These are phyloP conservation scores for Metschnikowia continentalis DNA, from an alignment of 805 yeast genomes.

Conservation along the genomic window DNA sequence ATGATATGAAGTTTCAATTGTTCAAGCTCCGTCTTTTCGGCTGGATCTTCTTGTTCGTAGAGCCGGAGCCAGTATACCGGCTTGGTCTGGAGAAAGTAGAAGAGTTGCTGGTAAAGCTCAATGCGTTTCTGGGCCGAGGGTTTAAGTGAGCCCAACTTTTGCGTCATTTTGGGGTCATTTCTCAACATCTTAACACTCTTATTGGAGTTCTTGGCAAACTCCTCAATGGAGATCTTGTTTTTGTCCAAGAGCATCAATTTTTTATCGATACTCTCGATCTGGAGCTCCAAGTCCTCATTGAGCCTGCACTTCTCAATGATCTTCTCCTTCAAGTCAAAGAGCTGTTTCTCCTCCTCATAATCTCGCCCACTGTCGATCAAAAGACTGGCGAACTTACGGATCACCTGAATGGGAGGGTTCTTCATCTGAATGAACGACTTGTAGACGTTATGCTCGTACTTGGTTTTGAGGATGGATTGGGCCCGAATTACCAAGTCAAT, in stretches of 20 bases:
- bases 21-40: not conserved
- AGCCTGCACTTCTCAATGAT: slow-evolving; percentile 66
- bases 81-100: slow-evolving; percentile 81
- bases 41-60: slow-evolving; percentile 32
- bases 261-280: slow-evolving; percentile 70
- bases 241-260: slow-evolving; percentile 75
- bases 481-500: slow-evolving; percentile 59
- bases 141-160: slow-evolving; percentile 21
- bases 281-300: slow-evolving; percentile 69
- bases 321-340: slow-evolving; percentile 62
- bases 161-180: slow-evolving; percentile 15
- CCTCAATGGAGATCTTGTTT: slow-evolving; percentile 75
- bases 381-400: slow-evolving; percentile 71
- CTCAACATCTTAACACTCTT: slow-evolving; percentile 36
- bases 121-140: slow-evolving; percentile 48
- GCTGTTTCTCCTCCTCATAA: slow-evolving; percentile 66
- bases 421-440: slow-evolving; percentile 60
- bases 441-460: slow-evolving; percentile 68
- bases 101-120: slow-evolving; percentile 69
- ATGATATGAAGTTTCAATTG: slow-evolving; percentile 4
- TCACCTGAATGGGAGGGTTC: slow-evolving; percentile 75
- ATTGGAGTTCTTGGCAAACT: slow-evolving; percentile 47
- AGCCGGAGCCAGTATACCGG: slow-evolving; percentile 65
- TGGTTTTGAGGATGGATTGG: slow-evolving; percentile 70
- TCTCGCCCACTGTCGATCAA: slow-evolving; percentile 71